A percentile compares a stretch with the other conserved stretches of the same genome.
Evolutionary conservation across 331 rosid genomes (phyloP).

Genomic region (Pyracantha coccinea): DNA sequence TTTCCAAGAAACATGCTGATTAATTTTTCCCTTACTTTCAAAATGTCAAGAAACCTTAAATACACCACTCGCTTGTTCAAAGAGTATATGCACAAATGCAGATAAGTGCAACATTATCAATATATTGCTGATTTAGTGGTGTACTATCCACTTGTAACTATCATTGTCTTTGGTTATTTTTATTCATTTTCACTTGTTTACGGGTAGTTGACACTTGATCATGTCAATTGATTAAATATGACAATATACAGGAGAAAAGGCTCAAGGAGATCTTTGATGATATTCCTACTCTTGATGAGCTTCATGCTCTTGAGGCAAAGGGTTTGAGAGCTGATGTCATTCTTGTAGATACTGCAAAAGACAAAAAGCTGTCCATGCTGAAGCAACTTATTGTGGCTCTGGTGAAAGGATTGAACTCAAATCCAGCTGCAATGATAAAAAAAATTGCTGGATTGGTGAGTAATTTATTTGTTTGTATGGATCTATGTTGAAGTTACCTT

Average conservation of each 20-base stretch:
- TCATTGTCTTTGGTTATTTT: background rate
- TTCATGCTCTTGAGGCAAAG: slow-evolving; percentile 66
- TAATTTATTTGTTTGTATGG: background rate
- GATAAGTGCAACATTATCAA: background rate
- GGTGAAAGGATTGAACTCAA: slow-evolving; percentile 88
- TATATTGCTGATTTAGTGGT: background rate
- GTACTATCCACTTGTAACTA: background rate
- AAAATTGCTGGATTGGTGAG: slow-evolving; percentile 95
- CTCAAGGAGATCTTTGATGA: slow-evolving; percentile 72
- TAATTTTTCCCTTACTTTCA: background rate
- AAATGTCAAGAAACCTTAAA: background rate
- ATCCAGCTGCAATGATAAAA: slow-evolving; percentile 84
- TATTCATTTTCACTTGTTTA: background rate
- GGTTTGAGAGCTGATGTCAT: slow-evolving; percentile 80
- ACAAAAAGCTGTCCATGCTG: slow-evolving; percentile 87
- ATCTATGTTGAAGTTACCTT: background rate
- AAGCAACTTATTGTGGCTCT: slow-evolving; percentile 77
- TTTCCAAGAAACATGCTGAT: background rate
- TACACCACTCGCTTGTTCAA: background rate
- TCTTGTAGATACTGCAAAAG: slow-evolving; percentile 82
- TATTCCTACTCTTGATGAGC: slow-evolving; percentile 86
- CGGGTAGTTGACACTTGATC: background rate
- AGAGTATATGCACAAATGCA: background rate
- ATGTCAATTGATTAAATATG: slow-evolving; percentile 5
- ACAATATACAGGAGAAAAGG: slow-evolving; percentile 67